Evolutionary conservation across 2,329 filamentous ascomycete genomes (phyloP), one percentile per base, ranked within the genome.

Genomic region (Alternaria solani): DNA sequence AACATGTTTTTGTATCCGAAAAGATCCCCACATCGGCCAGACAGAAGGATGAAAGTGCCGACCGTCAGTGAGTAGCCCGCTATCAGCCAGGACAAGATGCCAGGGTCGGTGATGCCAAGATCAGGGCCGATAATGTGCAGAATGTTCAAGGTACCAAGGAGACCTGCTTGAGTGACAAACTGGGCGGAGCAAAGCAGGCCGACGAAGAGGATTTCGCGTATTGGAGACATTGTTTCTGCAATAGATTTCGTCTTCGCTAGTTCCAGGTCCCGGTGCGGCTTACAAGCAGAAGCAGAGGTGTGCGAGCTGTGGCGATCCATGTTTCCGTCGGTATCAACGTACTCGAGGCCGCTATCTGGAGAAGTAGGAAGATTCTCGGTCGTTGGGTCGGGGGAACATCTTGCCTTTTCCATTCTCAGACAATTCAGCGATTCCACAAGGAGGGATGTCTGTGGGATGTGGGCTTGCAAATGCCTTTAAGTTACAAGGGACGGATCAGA

Each of bases 1-100:
- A 86, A 79, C 59, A 85, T 76, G 4, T 69, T 75, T 69, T 83
- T 84, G 68, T 84, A 81, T 7, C 84, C 84, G 57, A 81, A 84
- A 30, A 84, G 62, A 68, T 85, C 83, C 12, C 83, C 83, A 3
- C 85, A 75, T 3, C 83, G 78, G 1, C 83, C 84, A 1, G 82
- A 80, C 3, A 83, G 67, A 8, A 85, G 76, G 52, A 85, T 84
- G 66, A 85, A 84, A 5, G 81, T 84, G 11, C 84, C 83, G 2
- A 82, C 79, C 0, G 82, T 83, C 42, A 85, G 74, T 41, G 78
- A 79, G 68, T 83, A 85, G 11, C 80, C 80, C 12, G 83, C 82
- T 51, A 82, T 76, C 30, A 83, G 74, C 84, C 83, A 85, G 23
- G 78, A 74, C n/a, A 82, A 74, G n/a, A 80, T 75, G 28, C 78